phyloP scores from a whole-genome alignment of 805 yeast species.

The Wickerhamiella vanderwaltii region DNA sequence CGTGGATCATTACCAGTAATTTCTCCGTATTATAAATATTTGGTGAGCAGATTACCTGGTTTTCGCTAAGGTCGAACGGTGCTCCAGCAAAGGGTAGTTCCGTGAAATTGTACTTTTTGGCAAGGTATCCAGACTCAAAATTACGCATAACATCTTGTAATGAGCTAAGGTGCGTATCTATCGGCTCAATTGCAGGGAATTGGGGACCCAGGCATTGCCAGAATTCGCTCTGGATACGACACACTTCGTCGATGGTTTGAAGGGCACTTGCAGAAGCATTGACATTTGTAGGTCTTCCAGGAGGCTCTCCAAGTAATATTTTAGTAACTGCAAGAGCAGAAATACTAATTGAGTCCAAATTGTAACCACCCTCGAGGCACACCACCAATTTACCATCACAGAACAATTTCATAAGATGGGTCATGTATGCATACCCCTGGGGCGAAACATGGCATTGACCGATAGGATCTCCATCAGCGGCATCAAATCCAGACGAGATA shows the following conservation, averaged over 20 bases:
- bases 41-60: slow-evolving; percentile 59
- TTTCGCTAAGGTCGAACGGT: slow-evolving; percentile 34
- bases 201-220: slow-evolving; percentile 64
- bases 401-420: slow-evolving; percentile 74
- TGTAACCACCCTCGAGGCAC: slow-evolving; percentile 93
- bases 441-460: slow-evolving; percentile 97
- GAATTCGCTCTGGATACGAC: slow-evolving; percentile 65
- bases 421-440: slow-evolving; percentile 92
- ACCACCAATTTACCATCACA: slow-evolving; percentile 86
- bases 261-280: slow-evolving; percentile 69
- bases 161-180: slow-evolving; percentile 11
- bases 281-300: slow-evolving; percentile 50
- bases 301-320: slow-evolving; percentile 88
- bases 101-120: slow-evolving; percentile 47
- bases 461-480: slow-evolving; percentile 95
- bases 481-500: slow-evolving; percentile 93
- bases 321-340: slow-evolving; percentile 89
- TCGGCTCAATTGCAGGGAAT: slow-evolving; percentile 7
- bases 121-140: slow-evolving; percentile 45
- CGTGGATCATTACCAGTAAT: slow-evolving; percentile 65
- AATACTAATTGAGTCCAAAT: slow-evolving; percentile 76
- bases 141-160: slow-evolving; percentile 66
- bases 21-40: slow-evolving; percentile 48
- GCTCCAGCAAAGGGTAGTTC: slow-evolving; percentile 47
- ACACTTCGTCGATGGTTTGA: slow-evolving; percentile 69